Conservation (phyloP, 139 green algal genomes). For the Tetraselmis chui region DNA sequence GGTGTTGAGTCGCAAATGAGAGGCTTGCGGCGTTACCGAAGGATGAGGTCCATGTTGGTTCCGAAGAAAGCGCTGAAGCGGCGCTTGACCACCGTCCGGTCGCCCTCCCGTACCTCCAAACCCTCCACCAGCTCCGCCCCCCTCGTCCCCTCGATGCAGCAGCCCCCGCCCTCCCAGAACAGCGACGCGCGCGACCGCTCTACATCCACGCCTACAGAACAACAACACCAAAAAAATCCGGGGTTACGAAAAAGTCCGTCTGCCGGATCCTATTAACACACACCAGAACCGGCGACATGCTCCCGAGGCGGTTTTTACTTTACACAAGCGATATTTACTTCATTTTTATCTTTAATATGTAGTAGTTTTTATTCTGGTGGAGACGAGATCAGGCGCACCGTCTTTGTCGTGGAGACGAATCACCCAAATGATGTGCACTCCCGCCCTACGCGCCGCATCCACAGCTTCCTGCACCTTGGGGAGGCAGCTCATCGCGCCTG, state of each 20-base stretch:
- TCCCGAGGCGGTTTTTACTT: too few relatives aligned
- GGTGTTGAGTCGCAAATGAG: not conserved
- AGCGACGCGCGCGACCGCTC: slow-evolving; percentile 44
- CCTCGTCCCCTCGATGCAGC: slow-evolving; percentile 7
- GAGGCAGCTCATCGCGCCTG: slow-evolving; percentile 27
- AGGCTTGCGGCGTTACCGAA: slow-evolving; percentile 22
- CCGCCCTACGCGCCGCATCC: slow-evolving; percentile 15
- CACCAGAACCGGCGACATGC: too few relatives aligned
- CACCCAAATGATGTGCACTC: slow-evolving; percentile 37
- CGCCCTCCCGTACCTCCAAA: slow-evolving; percentile 23
- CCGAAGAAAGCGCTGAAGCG: slow-evolving; percentile 56
- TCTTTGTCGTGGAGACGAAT: slow-evolving; percentile 37
- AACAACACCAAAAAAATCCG: too few relatives aligned
- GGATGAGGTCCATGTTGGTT: slow-evolving; percentile 55
- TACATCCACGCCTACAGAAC: slow-evolving; percentile 35
- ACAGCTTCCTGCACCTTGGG: slow-evolving; percentile 29
- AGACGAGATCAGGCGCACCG: slow-evolving; percentile 13
- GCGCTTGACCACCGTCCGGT: slow-evolving; percentile 55
- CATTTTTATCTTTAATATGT: not conserved
- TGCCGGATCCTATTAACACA: too few relatives aligned
- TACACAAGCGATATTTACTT: too few relatives aligned
- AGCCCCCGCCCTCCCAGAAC: slow-evolving; percentile 5
- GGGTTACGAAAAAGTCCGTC: too few relatives aligned
- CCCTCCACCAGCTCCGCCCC: slow-evolving; percentile 32
- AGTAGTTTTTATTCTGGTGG: not conserved